Evolutionary conservation across 2,329 filamentous ascomycete species (phyloP).

Genomic region (Triangularia setosa): DNA sequence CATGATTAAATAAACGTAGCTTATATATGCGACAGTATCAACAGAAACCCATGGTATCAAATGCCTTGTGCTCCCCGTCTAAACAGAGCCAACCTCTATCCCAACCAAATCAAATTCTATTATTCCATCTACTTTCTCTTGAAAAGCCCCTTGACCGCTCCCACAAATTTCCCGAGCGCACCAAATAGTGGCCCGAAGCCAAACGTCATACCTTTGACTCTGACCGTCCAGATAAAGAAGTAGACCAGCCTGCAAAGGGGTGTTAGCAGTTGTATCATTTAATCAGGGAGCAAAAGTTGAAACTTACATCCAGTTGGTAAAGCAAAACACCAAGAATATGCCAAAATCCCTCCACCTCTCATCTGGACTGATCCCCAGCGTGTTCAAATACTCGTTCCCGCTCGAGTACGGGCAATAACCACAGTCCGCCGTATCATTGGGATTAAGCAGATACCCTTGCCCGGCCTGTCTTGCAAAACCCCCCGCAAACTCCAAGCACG

Average conservation of each 20-base stretch:
- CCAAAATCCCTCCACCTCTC: conserved; percentile 65
- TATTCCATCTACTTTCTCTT: conserved; percentile 3
- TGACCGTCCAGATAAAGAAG: conserved; percentile 30
- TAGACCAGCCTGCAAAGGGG: conserved; percentile 25
- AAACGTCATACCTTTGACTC: conserved; percentile 28
- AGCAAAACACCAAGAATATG: conserved; percentile 59
- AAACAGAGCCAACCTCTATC: not conserved
- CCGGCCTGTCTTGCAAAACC: conserved; percentile 50
- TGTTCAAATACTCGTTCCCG: conserved; percentile 56
- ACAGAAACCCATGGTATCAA: not conserved
- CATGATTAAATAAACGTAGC: not conserved
- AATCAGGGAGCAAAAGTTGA: not conserved
- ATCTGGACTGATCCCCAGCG: conserved; percentile 57
- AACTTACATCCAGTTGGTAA: conserved; percentile 55
- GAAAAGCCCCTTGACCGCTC: conserved; percentile 18
- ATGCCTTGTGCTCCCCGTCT: not conserved
- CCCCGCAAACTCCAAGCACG: conserved; percentile 57
- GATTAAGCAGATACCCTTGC: conserved; percentile 56
- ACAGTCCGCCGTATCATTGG: conserved; percentile 57
- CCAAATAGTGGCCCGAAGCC: conserved; percentile 26
- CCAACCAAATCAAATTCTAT: not conserved
- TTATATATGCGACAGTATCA: not conserved
- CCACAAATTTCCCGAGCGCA: conserved; percentile 12
- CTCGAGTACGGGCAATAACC: conserved; percentile 60
- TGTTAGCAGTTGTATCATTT: not conserved